phyloP scores from a whole-genome alignment of 768 basidiomycete species.

The Pleurotus salmoneostramineus region DNA sequence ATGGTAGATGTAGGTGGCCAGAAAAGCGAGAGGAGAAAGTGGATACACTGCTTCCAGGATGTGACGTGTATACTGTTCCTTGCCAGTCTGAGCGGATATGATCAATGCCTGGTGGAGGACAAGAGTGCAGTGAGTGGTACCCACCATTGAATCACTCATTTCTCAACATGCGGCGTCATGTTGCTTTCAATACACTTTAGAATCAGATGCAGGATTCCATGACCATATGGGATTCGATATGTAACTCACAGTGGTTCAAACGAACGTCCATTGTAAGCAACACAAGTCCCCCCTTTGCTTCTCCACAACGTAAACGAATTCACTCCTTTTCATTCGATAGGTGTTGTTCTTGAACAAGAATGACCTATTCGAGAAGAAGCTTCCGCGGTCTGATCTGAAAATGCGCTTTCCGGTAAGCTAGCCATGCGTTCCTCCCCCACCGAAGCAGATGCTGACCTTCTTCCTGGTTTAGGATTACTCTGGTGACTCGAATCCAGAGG shows the following conservation, averaged over 20 bases:
- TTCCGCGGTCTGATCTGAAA: conserved; percentile 77
- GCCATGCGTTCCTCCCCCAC: neutral
- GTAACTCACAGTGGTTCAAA: conserved; percentile 97
- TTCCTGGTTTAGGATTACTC: conserved; percentile 73
- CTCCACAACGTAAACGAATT: neutral
- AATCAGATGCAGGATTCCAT: conserved; percentile 99
- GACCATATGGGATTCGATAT: conserved; percentile 98
- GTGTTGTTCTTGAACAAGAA: conserved; percentile 96
- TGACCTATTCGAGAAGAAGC: conserved; percentile 87
- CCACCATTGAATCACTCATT: neutral
- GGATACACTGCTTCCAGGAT: conserved; percentile 95
- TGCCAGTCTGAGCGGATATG: conserved; percentile 89
- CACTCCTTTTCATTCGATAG: conserved; percentile 30
- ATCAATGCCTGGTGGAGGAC: conserved; percentile 92
- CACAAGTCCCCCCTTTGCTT: neutral
- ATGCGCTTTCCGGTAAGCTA: conserved; percentile 78
- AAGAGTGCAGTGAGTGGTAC: conserved; percentile 69
- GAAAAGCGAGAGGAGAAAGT: conserved; percentile 89
- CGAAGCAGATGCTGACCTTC: neutral
- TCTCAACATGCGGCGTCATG: neutral
- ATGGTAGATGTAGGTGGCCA: conserved; percentile 96
- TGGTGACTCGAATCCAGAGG: conserved; percentile 52
- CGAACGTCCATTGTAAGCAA: conserved; percentile 81
- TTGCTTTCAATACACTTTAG: conserved; percentile 28
- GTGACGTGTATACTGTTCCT: conserved; percentile 92